A percentile compares a stretch with the other conserved stretches of the same genome.
Evolutionary conservation across 2,329 filamentous ascomycete species (phyloP).

Genomic region (Penicillium thymicola): DNA sequence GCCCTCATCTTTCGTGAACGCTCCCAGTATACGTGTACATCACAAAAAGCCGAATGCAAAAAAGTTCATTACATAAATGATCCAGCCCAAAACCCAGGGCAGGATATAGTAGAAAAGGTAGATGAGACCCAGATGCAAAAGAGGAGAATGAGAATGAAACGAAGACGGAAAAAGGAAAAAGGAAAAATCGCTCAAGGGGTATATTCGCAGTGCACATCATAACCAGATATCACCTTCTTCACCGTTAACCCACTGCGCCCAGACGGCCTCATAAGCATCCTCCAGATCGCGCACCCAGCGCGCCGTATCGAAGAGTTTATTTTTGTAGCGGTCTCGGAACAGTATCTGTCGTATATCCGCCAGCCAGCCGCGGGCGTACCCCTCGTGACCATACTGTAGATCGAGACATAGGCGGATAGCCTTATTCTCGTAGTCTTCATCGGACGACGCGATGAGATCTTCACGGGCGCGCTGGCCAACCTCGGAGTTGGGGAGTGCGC

Average conservation of each 20-base stretch:
- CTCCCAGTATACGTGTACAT: slow-evolving; percentile 3
- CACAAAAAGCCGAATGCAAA: slow-evolving; percentile 1
- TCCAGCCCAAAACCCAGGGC: not conserved
- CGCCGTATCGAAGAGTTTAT: slow-evolving; percentile 83
- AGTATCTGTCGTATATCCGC: slow-evolving; percentile 75
- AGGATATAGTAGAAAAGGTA: not conserved
- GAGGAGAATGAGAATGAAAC: not conserved
- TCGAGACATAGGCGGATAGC: slow-evolving; percentile 66
- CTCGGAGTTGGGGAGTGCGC: slow-evolving; percentile 71
- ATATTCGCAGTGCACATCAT: slow-evolving; percentile 39
- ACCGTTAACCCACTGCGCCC: slow-evolving; percentile 80
- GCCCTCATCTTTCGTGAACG: not conserved
- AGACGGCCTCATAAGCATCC: slow-evolving; percentile 81
- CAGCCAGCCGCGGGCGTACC: slow-evolving; percentile 58
- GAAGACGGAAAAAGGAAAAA: slow-evolving; percentile 1
- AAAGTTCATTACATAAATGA: slow-evolving; percentile 3
- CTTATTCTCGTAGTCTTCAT: slow-evolving; percentile 78
- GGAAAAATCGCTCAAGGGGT: slow-evolving; percentile 36
- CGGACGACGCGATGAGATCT: slow-evolving; percentile 74
- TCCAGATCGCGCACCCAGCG: slow-evolving; percentile 91
- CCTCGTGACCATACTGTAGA: slow-evolving; percentile 55
- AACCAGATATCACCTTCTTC: slow-evolving; percentile 93
- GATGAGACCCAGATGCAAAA: slow-evolving; percentile 2
- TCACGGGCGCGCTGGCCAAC: slow-evolving; percentile 65
- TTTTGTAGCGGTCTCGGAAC: slow-evolving; percentile 79